Evolutionary conservation across 2,329 filamentous ascomycete species (phyloP).

Genomic region (Arthrobotrys iridis): DNA sequence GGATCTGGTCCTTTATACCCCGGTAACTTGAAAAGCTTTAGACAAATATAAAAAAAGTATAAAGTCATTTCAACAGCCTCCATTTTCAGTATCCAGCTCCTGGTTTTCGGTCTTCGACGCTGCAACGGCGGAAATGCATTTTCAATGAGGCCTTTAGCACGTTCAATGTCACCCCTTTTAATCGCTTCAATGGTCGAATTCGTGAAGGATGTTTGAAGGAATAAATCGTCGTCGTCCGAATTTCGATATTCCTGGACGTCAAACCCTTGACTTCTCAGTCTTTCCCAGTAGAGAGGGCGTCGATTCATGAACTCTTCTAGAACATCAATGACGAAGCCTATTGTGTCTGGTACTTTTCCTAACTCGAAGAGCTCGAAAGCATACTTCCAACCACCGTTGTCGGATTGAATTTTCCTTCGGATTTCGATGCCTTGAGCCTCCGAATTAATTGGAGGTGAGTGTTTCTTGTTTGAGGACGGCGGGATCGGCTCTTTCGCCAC

Average conservation of each 20-base stretch:
- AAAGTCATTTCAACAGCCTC: neutral
- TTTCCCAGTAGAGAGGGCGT: constrained; percentile 3
- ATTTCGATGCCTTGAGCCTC: neutral
- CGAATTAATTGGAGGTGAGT: neutral
- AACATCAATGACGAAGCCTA: neutral
- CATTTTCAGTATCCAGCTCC: neutral
- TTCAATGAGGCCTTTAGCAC: neutral
- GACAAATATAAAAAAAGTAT: neutral
- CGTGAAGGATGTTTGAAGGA: constrained; percentile 17
- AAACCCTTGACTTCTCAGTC: constrained; percentile 1
- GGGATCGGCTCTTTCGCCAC: no score
- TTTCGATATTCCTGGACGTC: neutral
- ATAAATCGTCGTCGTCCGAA: constrained; percentile 16
- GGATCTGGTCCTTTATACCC: no score
- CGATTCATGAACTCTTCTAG: constrained; percentile 15
- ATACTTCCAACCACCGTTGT: neutral
- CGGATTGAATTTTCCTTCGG: neutral
- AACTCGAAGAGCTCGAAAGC: constrained; percentile 21
- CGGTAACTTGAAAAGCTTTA: neutral
- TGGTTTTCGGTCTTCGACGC: neutral
- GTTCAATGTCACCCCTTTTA: neutral
- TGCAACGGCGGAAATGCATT: neutral
- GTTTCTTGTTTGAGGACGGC: no score
- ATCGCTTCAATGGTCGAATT: neutral
- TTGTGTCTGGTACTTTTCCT: constrained; percentile 1